phyloP scores from a whole-genome alignment of 257 asterid species.

The Rauvolfia tetraphylla region DNA sequence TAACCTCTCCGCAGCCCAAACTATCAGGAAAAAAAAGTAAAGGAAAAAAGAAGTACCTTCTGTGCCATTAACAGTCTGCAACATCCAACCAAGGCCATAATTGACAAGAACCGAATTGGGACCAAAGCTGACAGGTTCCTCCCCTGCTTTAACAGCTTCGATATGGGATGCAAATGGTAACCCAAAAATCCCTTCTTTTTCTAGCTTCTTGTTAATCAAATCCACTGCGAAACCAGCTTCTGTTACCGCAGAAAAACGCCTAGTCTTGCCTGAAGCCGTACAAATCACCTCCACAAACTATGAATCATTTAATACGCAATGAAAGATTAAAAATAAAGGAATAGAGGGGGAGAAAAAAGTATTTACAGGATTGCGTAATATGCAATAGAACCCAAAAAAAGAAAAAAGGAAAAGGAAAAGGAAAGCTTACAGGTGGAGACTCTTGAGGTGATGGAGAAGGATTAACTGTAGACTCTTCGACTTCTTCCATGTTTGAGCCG shows the following conservation, averaged over 20 bases:
- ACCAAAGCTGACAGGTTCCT: conserved; percentile 77
- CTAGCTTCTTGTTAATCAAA: conserved; percentile 58
- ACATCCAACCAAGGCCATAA: conserved; percentile 69
- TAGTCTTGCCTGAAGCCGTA: conserved; percentile 60
- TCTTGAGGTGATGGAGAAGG: neutral
- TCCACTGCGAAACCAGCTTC: conserved; percentile 68
- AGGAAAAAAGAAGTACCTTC: conserved; percentile 26
- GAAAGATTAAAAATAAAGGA: neutral
- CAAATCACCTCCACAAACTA: conserved; percentile 83
- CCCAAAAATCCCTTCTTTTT: conserved; percentile 15
- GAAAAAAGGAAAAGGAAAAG: neutral
- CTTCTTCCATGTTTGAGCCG: conserved; percentile 6
- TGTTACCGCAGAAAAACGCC: conserved; percentile 79
- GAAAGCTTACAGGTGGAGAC: conserved; percentile 14
- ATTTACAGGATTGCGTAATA: neutral
- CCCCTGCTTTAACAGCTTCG: conserved; percentile 82
- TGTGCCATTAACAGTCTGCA: conserved; percentile 53
- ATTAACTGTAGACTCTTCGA: neutral
- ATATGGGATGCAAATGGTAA: conserved; percentile 47
- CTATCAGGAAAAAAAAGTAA: neutral
- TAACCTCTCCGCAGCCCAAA: neutral
- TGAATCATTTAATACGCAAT: neutral
- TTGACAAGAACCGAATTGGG: conserved; percentile 62
- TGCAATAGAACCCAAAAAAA: neutral
- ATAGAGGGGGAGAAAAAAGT: neutral